Conservation (phyloP, 148 eudicot species). For the Talinum fruticosum region DNA sequence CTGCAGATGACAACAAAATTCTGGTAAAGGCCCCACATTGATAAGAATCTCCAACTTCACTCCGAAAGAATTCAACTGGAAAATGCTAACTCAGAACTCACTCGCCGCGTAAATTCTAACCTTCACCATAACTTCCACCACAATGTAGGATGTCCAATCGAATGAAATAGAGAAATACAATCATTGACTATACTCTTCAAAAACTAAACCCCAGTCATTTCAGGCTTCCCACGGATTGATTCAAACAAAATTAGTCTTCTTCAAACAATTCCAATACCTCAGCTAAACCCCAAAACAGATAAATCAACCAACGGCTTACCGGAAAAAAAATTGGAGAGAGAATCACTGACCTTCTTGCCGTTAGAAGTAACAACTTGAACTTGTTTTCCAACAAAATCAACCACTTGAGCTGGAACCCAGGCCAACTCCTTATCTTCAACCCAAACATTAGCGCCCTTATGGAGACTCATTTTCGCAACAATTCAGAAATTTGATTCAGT, state of each 20-base stretch:
- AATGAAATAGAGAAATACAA: not conserved
- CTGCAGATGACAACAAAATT: no score
- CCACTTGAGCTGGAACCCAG: conserved; percentile 76
- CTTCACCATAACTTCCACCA: not conserved
- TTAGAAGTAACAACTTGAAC: conserved; percentile 58
- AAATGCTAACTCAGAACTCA: not conserved
- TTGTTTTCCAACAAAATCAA: conserved; percentile 51
- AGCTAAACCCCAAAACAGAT: not conserved
- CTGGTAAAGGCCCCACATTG: no score
- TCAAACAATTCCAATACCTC: not conserved
- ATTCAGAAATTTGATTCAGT: not conserved
- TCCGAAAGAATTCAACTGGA: not conserved
- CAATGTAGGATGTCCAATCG: not conserved
- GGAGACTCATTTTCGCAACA: conserved; percentile 40
- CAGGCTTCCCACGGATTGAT: not conserved
- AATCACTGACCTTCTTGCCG: conserved; percentile 48
- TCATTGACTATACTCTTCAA: not conserved
- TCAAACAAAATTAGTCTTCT: not conserved
- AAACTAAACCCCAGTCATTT: not conserved
- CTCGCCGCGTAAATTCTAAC: not conserved
- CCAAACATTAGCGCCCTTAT: conserved; percentile 87
- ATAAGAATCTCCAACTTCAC: not conserved
- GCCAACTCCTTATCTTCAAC: conserved; percentile 62
- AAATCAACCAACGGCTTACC: conserved; percentile 2
- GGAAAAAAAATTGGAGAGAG: not conserved